phyloP scores from a whole-genome alignment of 805 yeast genomes.

The Peterozyma xylosa region DNA sequence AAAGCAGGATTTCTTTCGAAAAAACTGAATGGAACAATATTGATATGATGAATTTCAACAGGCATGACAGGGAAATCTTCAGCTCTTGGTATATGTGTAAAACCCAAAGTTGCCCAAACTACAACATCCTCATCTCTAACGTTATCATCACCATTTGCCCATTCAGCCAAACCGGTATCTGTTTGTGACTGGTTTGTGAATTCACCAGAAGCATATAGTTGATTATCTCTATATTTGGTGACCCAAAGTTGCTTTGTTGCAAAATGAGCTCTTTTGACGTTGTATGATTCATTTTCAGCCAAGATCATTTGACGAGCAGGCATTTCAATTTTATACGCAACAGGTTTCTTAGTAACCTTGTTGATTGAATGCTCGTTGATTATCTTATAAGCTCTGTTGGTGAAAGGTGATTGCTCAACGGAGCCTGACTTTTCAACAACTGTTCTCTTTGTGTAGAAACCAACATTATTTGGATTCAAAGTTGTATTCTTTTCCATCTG shows the following conservation, averaged over 20 bases:
- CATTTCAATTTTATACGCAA: slow-evolving; percentile 67
- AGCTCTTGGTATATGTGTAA: slow-evolving; percentile 75
- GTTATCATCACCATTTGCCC: slow-evolving; percentile 61
- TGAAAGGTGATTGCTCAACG: slow-evolving; percentile 69
- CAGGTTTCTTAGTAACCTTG: slow-evolving; percentile 62
- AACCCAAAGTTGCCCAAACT: slow-evolving; percentile 76
- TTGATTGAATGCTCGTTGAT: slow-evolving; percentile 68
- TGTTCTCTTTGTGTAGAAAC: slow-evolving; percentile 57
- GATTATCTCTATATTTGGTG: slow-evolving; percentile 66
- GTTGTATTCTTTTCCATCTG: slow-evolving; percentile 48
- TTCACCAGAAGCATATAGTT: slow-evolving; percentile 76
- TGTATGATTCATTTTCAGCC: slow-evolving; percentile 56
- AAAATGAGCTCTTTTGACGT: slow-evolving; percentile 62
- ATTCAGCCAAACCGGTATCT: slow-evolving; percentile 64
- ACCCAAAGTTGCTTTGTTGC: slow-evolving; percentile 81
- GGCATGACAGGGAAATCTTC: slow-evolving; percentile 93
- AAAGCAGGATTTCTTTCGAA: slow-evolving; percentile 73
- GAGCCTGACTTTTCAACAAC: slow-evolving; percentile 64
- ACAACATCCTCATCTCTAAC: slow-evolving; percentile 73
- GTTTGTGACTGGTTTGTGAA: slow-evolving; percentile 72
- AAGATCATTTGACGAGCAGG: slow-evolving; percentile 73
- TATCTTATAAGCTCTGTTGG: slow-evolving; percentile 67
- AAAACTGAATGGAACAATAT: slow-evolving; percentile 65
- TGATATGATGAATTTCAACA: slow-evolving; percentile 65
- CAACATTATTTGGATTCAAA: slow-evolving; percentile 61